A percentile compares a stretch with the other conserved stretches of the same genome.
phyloP scores from a whole-genome alignment of 192 early-diverging fungal genomes.

The Umbelopsis isabellina region DNA sequence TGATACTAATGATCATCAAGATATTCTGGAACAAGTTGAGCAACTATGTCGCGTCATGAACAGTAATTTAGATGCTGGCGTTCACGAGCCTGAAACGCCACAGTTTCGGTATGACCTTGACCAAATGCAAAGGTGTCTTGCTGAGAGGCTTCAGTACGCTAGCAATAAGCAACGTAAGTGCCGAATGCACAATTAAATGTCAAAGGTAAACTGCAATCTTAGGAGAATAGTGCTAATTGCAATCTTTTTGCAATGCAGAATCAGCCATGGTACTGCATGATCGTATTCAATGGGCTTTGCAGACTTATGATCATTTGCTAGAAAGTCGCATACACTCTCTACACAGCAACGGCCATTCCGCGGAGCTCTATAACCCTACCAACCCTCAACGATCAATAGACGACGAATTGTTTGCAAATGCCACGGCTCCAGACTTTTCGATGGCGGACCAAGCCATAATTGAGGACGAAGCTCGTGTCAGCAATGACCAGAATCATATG shows the following conservation, averaged over 20 bases:
- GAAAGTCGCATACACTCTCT: background rate
- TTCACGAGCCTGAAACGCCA: background rate
- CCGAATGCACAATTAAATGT: background rate
- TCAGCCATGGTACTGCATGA: background rate
- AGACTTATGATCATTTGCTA: background rate
- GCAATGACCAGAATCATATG: constrained; percentile 6
- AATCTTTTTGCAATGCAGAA: background rate
- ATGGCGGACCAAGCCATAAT: constrained; percentile 16
- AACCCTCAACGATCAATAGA: background rate
- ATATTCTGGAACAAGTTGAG: background rate
- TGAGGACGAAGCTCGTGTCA: background rate
- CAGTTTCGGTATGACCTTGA: background rate
- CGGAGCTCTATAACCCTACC: background rate
- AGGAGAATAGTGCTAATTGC: background rate
- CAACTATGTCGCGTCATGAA: background rate
- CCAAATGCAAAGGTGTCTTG: background rate
- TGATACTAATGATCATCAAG: background rate
- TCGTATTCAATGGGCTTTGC: constrained; percentile 2
- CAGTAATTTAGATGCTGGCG: background rate
- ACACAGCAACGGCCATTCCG: background rate
- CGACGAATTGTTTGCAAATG: constrained; percentile 12
- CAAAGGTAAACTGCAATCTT: background rate
- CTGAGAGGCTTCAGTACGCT: background rate
- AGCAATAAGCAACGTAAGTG: background rate
- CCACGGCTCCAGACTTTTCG: constrained; percentile 11